These are phyloP conservation scores for Beauveria sp. DNA, from an alignment of 2,329 filamentous ascomycete genomes.

Conservation along the genomic window DNA sequence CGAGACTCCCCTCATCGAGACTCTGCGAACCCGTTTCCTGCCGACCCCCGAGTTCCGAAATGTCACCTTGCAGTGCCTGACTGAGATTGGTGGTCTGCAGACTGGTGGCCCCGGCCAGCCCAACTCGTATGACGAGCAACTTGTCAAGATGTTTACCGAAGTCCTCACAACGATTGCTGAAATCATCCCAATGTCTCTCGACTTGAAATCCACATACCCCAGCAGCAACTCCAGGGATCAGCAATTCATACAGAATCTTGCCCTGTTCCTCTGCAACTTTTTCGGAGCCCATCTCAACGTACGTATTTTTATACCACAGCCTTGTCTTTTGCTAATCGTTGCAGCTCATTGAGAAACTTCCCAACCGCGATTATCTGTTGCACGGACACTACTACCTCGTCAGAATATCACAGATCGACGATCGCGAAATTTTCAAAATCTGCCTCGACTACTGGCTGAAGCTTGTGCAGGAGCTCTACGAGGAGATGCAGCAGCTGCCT, in stretches of 20 bases:
- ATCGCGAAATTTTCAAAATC: conserved; percentile 99
- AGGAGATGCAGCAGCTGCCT: conserved; percentile 96
- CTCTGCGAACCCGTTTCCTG: conserved; percentile 83
- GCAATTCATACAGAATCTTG: conserved; percentile 95
- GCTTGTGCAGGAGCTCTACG: conserved; percentile 93
- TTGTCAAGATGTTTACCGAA: conserved; percentile 98
- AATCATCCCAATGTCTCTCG: conserved; percentile 84
- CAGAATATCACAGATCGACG: conserved; percentile 96
- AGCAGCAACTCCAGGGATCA: conserved; percentile 89
- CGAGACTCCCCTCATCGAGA: conserved; percentile 94
- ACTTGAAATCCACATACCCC: conserved; percentile 85
- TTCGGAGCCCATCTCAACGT: conserved; percentile 88
- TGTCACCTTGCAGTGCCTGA: conserved; percentile 91
- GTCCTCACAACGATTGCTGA: conserved; percentile 86
- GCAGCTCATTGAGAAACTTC: conserved; percentile 87
- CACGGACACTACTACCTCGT: conserved; percentile 98
- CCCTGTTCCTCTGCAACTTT: conserved; percentile 93
- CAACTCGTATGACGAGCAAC: conserved; percentile 83
- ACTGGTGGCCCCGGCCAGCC: conserved; percentile 62
- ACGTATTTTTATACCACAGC: conserved; percentile 22
- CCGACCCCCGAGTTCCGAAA: conserved; percentile 94
- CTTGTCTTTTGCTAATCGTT: conserved; percentile 9
- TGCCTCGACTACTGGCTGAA: conserved; percentile 99
- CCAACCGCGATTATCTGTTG: conserved; percentile 88
- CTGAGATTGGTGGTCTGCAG: conserved; percentile 90